These are phyloP conservation scores for Botrytis sinoallii DNA, from an alignment of 2,329 filamentous ascomycete species.

Conservation along the genomic window DNA sequence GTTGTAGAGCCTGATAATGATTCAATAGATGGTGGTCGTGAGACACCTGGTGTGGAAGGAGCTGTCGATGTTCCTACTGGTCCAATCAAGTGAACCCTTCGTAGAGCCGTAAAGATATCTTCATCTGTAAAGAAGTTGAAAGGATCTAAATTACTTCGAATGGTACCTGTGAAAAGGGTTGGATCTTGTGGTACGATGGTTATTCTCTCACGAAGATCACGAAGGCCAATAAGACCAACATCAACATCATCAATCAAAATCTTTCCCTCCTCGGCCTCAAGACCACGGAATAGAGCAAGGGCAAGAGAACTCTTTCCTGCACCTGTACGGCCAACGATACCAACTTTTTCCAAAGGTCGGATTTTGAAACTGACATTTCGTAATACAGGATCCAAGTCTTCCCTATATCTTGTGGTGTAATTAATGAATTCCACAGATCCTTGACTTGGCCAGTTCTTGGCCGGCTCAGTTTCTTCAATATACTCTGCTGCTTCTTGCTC, in stretches of 20 bases:
- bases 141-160: conserved; percentile 89
- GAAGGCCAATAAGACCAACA: conserved; percentile 84
- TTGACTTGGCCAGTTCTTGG: conserved; percentile 77
- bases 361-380: conserved; percentile 84
- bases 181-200: conserved; percentile 98
- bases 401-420: conserved; percentile 86
- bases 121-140: conserved; percentile 87
- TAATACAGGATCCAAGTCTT: conserved; percentile 83
- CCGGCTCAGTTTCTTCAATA: conserved; percentile 74
- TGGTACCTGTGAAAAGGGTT: conserved; percentile 88
- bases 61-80: conserved; percentile 38
- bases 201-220: conserved; percentile 87
- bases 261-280: conserved; percentile 86
- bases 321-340: conserved; percentile 91
- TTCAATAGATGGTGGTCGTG: conserved; percentile 30
- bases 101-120: conserved; percentile 81
- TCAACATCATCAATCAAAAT: conserved; percentile 92
- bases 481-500: conserved; percentile 85
- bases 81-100: conserved; percentile 83
- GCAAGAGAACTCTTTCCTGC: conserved; percentile 96
- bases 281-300: conserved; percentile 84
- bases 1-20: conserved; percentile 31
- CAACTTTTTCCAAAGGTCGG: conserved; percentile 82
- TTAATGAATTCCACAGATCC: conserved; percentile 84
- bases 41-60: conserved; percentile 38